Evolutionary conservation across 2,329 filamentous ascomycete species (phyloP), one percentile per base, ranked within the genome.

Genomic region (Stemphylium vesicarium): DNA sequence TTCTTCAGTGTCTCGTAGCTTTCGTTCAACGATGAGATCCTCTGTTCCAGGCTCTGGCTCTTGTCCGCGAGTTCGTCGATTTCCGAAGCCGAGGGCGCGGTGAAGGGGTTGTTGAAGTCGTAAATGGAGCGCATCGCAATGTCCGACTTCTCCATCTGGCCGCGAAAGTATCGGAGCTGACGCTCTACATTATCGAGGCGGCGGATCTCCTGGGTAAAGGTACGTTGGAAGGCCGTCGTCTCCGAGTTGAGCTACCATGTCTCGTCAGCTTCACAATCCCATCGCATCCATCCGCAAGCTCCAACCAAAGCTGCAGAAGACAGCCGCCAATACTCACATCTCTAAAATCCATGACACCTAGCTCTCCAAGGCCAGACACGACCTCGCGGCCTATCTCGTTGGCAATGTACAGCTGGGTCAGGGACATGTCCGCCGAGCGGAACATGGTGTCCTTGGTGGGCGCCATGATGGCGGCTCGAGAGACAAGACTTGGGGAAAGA

Each of bases 341-440:
- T 80, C 95, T 87, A 76, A 99, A 99, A 79, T 98, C 93, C 77
- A 98, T 93, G 71, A 95, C 85, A 54, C 95, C 95, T 72, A 99
- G 86, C 84, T 99, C 95, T 74, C 95, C 95, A 63, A 99, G 83
- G 52, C 94, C 94, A 74, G 93, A 96, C 62, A 98, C 93, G 70
- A 97, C 94, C 82, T 99, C 96, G 75, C 95, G 88, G 69, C 95
- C 94, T 69, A 99, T 98, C 84, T 99, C 95, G 77, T 97, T 98
- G 73, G 95, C 92, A 72, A 99, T 96, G 81, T 98, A 99, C 73
- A 99, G 89, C 88, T 99, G 95, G 74, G 96, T 96, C 89, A 99
- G 89, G 85, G 92, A 97, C 95, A 99, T 99, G 80, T 97, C 91
- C 91, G 92, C 91, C 77, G 95, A 99, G 85, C 96, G 94, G 88